Conservation (phyloP, 73 alveolate species). For the Chromera velia region DNA sequence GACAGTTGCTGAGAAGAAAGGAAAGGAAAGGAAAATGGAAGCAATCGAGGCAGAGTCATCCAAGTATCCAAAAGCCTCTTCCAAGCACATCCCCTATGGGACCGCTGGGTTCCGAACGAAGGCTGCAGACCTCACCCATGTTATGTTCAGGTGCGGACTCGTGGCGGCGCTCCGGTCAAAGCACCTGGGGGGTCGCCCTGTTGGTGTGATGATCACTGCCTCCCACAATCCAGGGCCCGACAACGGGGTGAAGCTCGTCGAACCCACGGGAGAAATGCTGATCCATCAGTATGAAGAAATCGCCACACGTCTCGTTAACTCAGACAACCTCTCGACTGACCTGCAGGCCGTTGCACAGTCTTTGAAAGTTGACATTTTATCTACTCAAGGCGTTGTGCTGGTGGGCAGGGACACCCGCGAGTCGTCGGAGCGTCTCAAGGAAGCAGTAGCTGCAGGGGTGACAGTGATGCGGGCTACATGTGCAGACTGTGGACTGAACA, state of each 20-base stretch:
- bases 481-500: slow-evolving; percentile 28
- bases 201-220: slow-evolving; percentile 76
- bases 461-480: neutral
- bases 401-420: slow-evolving; percentile 55
- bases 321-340: too few species aligned
- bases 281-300: slow-evolving; percentile 51
- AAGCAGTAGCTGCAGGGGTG: slow-evolving; percentile 16
- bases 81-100: neutral
- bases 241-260: slow-evolving; percentile 59
- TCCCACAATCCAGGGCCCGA: slow-evolving; percentile 59
- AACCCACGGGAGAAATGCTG: slow-evolving; percentile 59
- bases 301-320: slow-evolving; percentile 48
- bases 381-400: slow-evolving; percentile 50
- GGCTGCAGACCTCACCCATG: neutral
- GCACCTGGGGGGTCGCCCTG: too few species aligned
- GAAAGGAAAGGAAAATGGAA: too few species aligned
- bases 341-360: slow-evolving; percentile 17
- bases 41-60: too few species aligned
- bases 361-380: too few species aligned
- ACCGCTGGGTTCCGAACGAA: neutral
- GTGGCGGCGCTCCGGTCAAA: neutral
- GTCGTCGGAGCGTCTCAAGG: slow-evolving; percentile 20
- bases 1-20: too few species aligned
- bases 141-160: neutral
- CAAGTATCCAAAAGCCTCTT: too few species aligned